Percentiles rank a stretch among this genome's conserved stretches.
phyloP scores from a whole-genome alignment of 164 flowering plant genomes.

The Annona cherimola region DNA sequence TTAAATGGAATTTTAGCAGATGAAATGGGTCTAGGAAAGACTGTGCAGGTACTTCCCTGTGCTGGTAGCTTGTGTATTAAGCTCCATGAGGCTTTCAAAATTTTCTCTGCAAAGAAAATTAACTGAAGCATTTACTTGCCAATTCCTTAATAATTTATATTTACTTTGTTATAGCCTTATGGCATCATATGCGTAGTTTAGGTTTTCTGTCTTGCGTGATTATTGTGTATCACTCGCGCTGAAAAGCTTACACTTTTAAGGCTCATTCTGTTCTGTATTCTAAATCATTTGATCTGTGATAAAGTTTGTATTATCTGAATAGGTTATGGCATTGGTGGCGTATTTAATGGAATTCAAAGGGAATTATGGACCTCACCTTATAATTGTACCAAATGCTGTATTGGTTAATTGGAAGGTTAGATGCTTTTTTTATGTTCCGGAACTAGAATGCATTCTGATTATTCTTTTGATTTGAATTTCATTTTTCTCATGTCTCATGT shows the following conservation, averaged over 20 bases:
- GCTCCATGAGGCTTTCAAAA: neutral
- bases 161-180: neutral
- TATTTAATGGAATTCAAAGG: conserved; percentile 98
- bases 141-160: too few species aligned
- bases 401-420: conserved; percentile 98
- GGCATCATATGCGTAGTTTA: neutral
- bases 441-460: neutral
- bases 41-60: conserved; percentile 69
- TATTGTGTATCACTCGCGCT: neutral
- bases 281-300: neutral
- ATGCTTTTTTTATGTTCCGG: neutral
- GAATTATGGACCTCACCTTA: conserved; percentile 98
- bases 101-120: neutral
- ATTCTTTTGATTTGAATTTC: neutral
- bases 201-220: neutral
- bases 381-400: conserved; percentile 99
- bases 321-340: conserved; percentile 99
- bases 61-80: neutral
- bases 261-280: neutral
- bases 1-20: conserved; percentile 98
- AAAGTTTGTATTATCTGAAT: conserved; percentile 10
- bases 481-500: conserved; percentile 1
- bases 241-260: too few species aligned
- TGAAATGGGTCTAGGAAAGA: conserved; percentile 99
- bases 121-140: neutral